phyloP scores from a whole-genome alignment of 805 yeast species.

The Candida pseudofarinosa region DNA sequence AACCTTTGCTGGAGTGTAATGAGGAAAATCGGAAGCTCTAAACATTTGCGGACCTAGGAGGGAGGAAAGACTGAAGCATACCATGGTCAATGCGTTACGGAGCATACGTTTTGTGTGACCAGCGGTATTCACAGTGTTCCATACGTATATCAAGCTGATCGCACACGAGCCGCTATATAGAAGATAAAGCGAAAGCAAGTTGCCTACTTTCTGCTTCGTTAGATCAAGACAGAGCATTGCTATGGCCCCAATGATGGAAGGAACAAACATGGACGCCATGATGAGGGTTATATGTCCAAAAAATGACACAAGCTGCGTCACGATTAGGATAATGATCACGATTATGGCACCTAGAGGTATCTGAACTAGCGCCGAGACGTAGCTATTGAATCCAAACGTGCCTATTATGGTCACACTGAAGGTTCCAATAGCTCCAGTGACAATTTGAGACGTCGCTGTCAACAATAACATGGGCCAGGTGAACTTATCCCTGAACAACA shows the following conservation, averaged over 20 bases:
- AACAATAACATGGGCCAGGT: conserved; percentile 48
- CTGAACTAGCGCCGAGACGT: conserved; percentile 47
- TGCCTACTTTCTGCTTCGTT: conserved; percentile 38
- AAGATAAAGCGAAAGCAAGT: conserved; percentile 46
- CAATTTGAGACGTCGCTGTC: conserved; percentile 44
- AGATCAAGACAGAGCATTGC: conserved; percentile 32
- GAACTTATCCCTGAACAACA: conserved; percentile 42
- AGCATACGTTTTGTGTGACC: conserved; percentile 73
- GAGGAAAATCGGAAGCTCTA: conserved; percentile 47
- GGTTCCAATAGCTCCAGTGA: conserved; percentile 50
- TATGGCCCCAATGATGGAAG: conserved; percentile 34
- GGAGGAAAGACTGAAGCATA: conserved; percentile 66
- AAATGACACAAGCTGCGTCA: conserved; percentile 27
- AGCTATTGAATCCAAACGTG: conserved; percentile 45
- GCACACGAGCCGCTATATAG: conserved; percentile 54
- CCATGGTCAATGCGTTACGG: conserved; percentile 53
- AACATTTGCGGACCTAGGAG: conserved; percentile 68
- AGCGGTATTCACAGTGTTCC: conserved; percentile 63
- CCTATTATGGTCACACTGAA: conserved; percentile 51
- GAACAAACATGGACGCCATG: conserved; percentile 25
- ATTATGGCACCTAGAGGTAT: conserved; percentile 56
- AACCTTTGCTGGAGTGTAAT: conserved; percentile 56
- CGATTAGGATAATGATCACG: conserved; percentile 25
- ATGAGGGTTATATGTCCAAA: conserved; percentile 25
- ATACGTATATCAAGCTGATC: conserved; percentile 54